phyloP scores from a whole-genome alignment of 768 basidiomycete genomes.

The Pulveroboletus ravenelii region DNA sequence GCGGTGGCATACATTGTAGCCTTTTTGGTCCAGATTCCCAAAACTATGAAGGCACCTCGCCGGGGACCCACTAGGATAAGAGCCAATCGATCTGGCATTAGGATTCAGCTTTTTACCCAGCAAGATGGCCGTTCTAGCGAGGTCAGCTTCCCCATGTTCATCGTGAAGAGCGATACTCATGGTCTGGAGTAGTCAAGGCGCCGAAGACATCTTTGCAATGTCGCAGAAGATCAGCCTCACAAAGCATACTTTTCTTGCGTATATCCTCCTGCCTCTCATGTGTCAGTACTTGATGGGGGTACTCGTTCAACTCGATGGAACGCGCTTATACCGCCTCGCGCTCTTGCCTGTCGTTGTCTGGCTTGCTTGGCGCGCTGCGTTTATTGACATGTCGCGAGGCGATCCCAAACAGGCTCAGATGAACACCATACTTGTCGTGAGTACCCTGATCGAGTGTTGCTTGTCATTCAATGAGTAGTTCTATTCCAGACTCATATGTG shows the following conservation, averaged over 20 bases:
- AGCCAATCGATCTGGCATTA: neutral
- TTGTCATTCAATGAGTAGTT: neutral
- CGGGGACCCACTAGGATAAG: neutral
- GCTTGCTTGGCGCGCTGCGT: slow-evolving; percentile 38
- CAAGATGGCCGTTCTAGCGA: slow-evolving; percentile 1
- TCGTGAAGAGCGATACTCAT: neutral
- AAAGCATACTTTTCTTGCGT: slow-evolving; percentile 25
- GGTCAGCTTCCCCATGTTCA: neutral
- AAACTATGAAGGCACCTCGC: no score
- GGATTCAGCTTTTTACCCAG: neutral
- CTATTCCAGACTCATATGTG: slow-evolving; percentile 13
- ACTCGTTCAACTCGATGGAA: slow-evolving; percentile 47
- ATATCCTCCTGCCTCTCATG: slow-evolving; percentile 41
- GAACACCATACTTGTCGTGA: slow-evolving; percentile 19
- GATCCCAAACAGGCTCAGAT: slow-evolving; percentile 5
- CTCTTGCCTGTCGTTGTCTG: slow-evolving; percentile 45
- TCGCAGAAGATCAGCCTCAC: slow-evolving; percentile 9
- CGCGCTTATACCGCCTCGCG: slow-evolving; percentile 39
- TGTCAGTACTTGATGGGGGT: slow-evolving; percentile 50
- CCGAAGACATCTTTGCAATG: slow-evolving; percentile 1
- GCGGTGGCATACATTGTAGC: no score
- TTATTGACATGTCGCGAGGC: slow-evolving; percentile 22
- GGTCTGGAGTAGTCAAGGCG: neutral
- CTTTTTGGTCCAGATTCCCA: no score
- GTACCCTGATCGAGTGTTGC: neutral